Evolutionary conservation across 352 stramenopile species (phyloP).

Genomic region (Pythium insidiosum): DNA sequence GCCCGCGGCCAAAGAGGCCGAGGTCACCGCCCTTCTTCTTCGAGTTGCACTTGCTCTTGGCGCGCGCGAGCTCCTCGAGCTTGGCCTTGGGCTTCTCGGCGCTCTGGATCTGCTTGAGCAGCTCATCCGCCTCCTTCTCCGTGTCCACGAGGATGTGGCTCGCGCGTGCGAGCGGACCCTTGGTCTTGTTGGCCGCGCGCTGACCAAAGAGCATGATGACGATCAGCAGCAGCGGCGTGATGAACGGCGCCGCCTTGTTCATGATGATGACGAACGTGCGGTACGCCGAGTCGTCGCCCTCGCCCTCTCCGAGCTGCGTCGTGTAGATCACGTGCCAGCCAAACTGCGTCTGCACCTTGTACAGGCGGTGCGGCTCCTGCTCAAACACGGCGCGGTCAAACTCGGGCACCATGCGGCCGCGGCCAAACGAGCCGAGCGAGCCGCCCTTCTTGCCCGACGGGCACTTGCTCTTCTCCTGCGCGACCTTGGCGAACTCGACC

Average conservation of each 20-base stretch:
- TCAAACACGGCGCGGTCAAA: slow-evolving; percentile 24
- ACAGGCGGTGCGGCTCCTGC: slow-evolving; percentile 15
- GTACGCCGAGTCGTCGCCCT: slow-evolving; percentile 15
- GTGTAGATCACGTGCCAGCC: slow-evolving; percentile 31
- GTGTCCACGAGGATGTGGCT: slow-evolving; percentile 80
- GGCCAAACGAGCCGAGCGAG: slow-evolving; percentile 21
- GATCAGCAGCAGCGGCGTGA: slow-evolving; percentile 16
- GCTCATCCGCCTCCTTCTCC: slow-evolving; percentile 48
- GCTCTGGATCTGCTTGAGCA: slow-evolving; percentile 41
- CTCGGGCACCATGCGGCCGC: slow-evolving; percentile 25
- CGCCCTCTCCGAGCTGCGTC: slow-evolving; percentile 14
- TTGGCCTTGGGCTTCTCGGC: slow-evolving; percentile 42
- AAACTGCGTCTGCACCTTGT: slow-evolving; percentile 36
- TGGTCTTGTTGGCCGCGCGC: slow-evolving; percentile 9
- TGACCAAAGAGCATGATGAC: slow-evolving; percentile 17
- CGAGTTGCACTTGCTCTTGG: slow-evolving; percentile 67
- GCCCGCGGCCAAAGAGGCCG: slow-evolving; percentile 55
- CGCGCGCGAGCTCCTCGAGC: slow-evolving; percentile 61
- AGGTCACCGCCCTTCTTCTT: slow-evolving; percentile 57
- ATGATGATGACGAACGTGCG: slow-evolving; percentile 13
- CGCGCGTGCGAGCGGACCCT: slow-evolving; percentile 34
- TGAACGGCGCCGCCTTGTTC: slow-evolving; percentile 12
- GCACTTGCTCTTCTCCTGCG: slow-evolving; percentile 28
- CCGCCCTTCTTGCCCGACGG: slow-evolving; percentile 17
- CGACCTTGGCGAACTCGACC: slow-evolving; percentile 15